Conservation (phyloP, 495 filamentous ascomycete species). For the Friedmanniomyces endolithicus region DNA sequence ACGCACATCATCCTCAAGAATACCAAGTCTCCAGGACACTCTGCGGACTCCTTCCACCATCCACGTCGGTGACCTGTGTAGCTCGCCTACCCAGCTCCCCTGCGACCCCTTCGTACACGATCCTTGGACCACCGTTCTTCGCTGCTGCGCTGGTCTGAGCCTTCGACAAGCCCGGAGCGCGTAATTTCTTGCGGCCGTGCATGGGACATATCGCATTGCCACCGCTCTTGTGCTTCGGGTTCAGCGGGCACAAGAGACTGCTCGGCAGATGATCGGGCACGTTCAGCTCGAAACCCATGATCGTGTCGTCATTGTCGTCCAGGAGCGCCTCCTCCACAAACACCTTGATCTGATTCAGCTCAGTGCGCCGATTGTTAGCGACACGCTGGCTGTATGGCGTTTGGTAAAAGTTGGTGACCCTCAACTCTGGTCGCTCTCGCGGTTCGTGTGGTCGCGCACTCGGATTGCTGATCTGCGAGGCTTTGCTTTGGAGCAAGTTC, state of each 20-base stretch:
- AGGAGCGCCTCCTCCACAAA: constrained; percentile 6
- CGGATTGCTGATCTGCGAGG: not conserved
- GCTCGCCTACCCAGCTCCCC: not conserved
- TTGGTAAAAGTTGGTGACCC: constrained; percentile 15
- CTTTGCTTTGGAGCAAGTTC: constrained; percentile 5
- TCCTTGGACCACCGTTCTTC: not conserved
- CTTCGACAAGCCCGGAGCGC: not conserved
- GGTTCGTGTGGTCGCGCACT: not conserved
- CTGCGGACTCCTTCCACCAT: not conserved
- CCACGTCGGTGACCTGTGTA: not conserved
- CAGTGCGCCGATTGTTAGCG: constrained; percentile 12
- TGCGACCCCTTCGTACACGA: constrained; percentile 6
- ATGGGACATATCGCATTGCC: constrained; percentile 44
- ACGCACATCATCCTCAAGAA: no score
- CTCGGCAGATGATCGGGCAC: constrained; percentile 52
- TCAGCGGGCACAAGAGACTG: constrained; percentile 52
- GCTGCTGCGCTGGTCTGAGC: not conserved
- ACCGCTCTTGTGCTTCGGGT: constrained; percentile 40
- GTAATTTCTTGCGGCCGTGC: constrained; percentile 27
- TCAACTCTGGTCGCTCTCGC: not conserved
- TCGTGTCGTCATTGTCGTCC: constrained; percentile 4
- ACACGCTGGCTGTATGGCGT: constrained; percentile 19
- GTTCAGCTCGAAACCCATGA: constrained; percentile 38
- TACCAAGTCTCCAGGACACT: not conserved
- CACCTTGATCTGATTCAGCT: constrained; percentile 3